Base-by-base conservation (phyloP, 1,139 yeast genomes). In the Hemisphaericaspora xylofermentans region DNA sequence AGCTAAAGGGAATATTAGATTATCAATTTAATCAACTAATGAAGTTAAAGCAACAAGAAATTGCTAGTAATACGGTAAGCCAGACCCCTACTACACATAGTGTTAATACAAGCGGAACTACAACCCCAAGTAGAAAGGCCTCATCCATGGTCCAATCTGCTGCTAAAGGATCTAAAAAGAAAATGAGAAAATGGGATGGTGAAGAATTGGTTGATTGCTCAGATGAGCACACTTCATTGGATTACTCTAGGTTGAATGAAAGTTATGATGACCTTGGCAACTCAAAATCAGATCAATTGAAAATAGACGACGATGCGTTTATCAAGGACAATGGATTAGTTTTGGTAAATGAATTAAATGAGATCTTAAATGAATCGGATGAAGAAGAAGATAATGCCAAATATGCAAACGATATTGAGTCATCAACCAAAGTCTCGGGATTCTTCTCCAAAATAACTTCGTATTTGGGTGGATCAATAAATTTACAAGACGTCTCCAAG, bases 131-230 rank as follows among this genome's bases (percentile, higher is more conserved):
- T 29, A 47, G 49, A 42, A 46, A 47, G 42, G 47, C 21, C 13
- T 18, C 12, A 25, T 13, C 29, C 27, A 30, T 19, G 24, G 34
- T 15, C 24, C 24, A 4, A 12, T 18, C 29, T 16, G 46, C 39
- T 36, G 43, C 45, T 30, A 31, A 26, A 26, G 29, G 29, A 26
- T 26, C 29, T 4, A 26, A 26, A 26, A 68, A 71, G 50, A 71
- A 69, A 49, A 68, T 71, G 77, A 59, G 78, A 45, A 69, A 66
- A 46, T 72, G 78, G 78, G 64, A 66, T 25, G 71, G 68, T 37
- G 72, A 66, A 34, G 69, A 66, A 43, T 50, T 65, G 53, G 65
- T 65, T 2, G 64, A 56, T n/a, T 60, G 48, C 18, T 55, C 50
- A 10, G 56, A 46, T n/a, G 45, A 55, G n/a, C 46, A 44, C 34